Evolutionary conservation across 805 yeast species (phyloP), one percentile per base, ranked within the genome.

Genomic region (Metschnikowia vanudenii): DNA sequence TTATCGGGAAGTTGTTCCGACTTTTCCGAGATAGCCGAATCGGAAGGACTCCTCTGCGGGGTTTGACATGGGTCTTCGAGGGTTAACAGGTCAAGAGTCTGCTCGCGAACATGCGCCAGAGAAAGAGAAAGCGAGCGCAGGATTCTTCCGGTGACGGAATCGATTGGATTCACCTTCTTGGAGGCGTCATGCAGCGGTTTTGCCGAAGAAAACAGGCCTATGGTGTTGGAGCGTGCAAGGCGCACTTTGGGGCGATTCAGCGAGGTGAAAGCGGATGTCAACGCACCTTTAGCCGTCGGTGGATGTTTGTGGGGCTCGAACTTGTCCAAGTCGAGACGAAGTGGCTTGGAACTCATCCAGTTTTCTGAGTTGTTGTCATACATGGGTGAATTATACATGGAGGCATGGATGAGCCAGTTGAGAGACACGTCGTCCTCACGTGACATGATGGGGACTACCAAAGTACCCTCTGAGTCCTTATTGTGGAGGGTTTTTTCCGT

Each of bases 331-430:
- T 29, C 14, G 24, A 20, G 4, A 32, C 24, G 26, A 4, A 22
- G 16, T 20, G 38, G 38, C n/a, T 32, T 41, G 4, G 43, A 33
- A 39, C 39, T 42, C 55, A 52, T 52, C 55, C 55, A 52, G 30
- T 50, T 52, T 17, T 52, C 55, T 17, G 39, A 37, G 19, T 28
- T 14, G 34, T 32, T 41, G 33, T 52, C 55, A 19, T 52, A 51
- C 24, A 45, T 41, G 30, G 45, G 43, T 12, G 30, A 20, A 3
- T 39, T 43, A 4, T 47, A 33, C 46, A 44, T 41, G 10, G 55
- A 49, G 4, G 55, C 53, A 17, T 43, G 48, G 7, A 49, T 40
- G 20, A 49, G 43, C 47, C 50, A 45, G 17, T 40, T 45, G 9
- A 50, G 43, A 3, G 47, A 36, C 3, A 45, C 41, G 20, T 43